Evolutionary conservation across 148 eudicot genomes (phyloP).

Genomic region (Chenopodium formosanum): DNA sequence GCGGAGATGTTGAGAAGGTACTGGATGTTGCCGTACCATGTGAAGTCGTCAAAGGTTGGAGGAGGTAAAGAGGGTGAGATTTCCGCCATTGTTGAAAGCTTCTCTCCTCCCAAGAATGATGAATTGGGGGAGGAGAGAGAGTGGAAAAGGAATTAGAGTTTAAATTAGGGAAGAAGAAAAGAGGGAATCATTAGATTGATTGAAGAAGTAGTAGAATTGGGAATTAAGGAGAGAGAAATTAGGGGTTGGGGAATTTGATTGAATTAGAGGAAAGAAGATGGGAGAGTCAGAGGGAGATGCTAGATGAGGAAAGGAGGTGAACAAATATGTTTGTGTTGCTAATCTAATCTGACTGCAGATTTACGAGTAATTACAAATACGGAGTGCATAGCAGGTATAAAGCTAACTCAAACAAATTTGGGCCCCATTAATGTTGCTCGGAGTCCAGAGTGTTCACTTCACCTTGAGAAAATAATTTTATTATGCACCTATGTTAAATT

Average conservation of each 20-base stretch:
- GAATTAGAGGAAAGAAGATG: not conserved
- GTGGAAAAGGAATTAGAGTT: not conserved
- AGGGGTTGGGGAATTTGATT: not conserved
- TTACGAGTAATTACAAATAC: too few relatives aligned
- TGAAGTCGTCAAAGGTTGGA: constrained; percentile 36
- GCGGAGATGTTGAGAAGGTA: constrained; percentile 88
- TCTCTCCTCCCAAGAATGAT: not conserved
- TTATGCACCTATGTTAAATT: too few relatives aligned
- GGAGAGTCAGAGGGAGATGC: not conserved
- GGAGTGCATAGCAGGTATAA: too few relatives aligned
- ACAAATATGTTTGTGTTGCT: too few relatives aligned
- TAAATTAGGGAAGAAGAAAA: not conserved
- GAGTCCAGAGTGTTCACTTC: too few relatives aligned
- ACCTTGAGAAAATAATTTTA: too few relatives aligned
- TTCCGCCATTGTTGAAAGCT: not conserved
- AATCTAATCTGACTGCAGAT: too few relatives aligned
- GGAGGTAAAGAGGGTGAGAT: constrained; percentile 3
- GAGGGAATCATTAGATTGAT: not conserved
- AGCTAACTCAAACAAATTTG: too few relatives aligned
- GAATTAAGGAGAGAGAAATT: not conserved
- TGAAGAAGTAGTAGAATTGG: not conserved
- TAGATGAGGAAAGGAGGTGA: too few relatives aligned
- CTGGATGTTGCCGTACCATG: constrained; percentile 94
- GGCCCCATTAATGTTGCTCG: too few relatives aligned
- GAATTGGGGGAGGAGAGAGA: not conserved